A percentile compares a stretch with the other conserved stretches of the same genome.
Evolutionary conservation across 2,329 filamentous ascomycete genomes (phyloP).

Genomic region (Colletotrichum nymphaeae): DNA sequence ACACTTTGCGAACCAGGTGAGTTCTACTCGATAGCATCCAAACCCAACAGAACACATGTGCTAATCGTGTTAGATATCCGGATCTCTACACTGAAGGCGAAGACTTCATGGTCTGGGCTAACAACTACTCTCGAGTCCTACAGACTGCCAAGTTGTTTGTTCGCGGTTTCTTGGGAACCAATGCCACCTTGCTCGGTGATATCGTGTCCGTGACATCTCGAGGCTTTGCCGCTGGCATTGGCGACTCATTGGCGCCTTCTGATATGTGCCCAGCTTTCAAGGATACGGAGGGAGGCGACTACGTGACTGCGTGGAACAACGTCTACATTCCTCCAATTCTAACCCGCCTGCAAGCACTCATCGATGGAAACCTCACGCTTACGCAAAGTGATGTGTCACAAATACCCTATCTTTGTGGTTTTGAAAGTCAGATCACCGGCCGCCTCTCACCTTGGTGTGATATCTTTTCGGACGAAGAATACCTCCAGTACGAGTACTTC

Average conservation of each 20-base stretch:
- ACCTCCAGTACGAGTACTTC: conserved; percentile 73
- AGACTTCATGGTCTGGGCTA: conserved; percentile 71
- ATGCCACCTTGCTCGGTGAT: conserved; percentile 62
- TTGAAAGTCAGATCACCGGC: conserved; percentile 76
- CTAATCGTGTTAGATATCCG: conserved; percentile 49
- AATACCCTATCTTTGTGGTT: conserved; percentile 78
- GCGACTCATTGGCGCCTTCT: conserved; percentile 72
- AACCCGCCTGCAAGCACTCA: conserved; percentile 63
- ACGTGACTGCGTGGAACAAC: conserved; percentile 58
- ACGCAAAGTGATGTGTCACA: conserved; percentile 63
- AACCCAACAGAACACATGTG: background rate
- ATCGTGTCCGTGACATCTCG: conserved; percentile 69
- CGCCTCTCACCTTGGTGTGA: conserved; percentile 70
- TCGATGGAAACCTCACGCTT: conserved; percentile 66
- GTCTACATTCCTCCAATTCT: conserved; percentile 65
- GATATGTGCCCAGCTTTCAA: conserved; percentile 71
- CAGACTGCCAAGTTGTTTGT: conserved; percentile 72
- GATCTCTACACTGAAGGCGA: conserved; percentile 62
- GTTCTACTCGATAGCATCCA: background rate
- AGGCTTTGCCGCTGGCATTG: conserved; percentile 61
- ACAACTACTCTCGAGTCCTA: conserved; percentile 72
- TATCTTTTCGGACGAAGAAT: conserved; percentile 71
- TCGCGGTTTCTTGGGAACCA: conserved; percentile 69
- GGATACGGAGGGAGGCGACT: conserved; percentile 62
- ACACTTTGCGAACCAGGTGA: conserved; percentile 58